These are phyloP conservation scores for Fagopyrum tataricum DNA, from an alignment of 148 eudicot species.

Conservation along the genomic window DNA sequence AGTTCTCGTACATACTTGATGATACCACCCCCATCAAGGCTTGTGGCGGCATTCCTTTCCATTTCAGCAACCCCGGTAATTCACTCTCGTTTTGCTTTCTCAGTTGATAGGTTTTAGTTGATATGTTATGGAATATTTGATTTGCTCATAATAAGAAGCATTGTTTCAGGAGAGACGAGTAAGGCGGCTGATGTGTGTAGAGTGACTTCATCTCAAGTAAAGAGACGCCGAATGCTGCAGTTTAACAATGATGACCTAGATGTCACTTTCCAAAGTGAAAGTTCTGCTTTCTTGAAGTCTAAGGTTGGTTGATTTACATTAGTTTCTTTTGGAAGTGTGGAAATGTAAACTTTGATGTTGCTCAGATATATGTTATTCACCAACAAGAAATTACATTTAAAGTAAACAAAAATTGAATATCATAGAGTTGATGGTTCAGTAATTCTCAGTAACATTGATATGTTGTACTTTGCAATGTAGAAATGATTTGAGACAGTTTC, in stretches of 20 bases:
- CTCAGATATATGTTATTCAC: not conserved
- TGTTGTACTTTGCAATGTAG: not conserved
- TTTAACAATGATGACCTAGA: conserved; percentile 40
- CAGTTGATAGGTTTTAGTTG: not conserved
- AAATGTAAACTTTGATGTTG: not conserved
- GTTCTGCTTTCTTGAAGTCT: conserved; percentile 51
- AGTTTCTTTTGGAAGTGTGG: not conserved
- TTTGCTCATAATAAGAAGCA: not conserved
- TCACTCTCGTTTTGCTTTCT: not conserved
- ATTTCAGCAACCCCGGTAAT: conserved; percentile 32
- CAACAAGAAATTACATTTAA: too few relatives aligned
- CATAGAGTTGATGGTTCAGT: not conserved
- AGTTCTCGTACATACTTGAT: conserved; percentile 45
- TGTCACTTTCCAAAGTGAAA: conserved; percentile 35
- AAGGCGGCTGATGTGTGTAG: conserved; percentile 36
- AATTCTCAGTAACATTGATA: not conserved
- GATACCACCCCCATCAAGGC: conserved; percentile 72
- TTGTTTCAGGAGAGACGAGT: conserved; percentile 34
- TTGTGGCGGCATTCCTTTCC: conserved; percentile 58
- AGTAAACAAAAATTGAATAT: too few relatives aligned
- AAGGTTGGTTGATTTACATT: conserved; percentile 36
- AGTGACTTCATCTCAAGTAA: conserved; percentile 52
- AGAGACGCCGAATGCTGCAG: conserved; percentile 73
- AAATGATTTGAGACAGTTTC: not conserved
- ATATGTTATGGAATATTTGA: conserved; percentile 2